Evolutionary conservation across 768 basidiomycete species (phyloP).

Genomic region (Mrakia gelida): DNA sequence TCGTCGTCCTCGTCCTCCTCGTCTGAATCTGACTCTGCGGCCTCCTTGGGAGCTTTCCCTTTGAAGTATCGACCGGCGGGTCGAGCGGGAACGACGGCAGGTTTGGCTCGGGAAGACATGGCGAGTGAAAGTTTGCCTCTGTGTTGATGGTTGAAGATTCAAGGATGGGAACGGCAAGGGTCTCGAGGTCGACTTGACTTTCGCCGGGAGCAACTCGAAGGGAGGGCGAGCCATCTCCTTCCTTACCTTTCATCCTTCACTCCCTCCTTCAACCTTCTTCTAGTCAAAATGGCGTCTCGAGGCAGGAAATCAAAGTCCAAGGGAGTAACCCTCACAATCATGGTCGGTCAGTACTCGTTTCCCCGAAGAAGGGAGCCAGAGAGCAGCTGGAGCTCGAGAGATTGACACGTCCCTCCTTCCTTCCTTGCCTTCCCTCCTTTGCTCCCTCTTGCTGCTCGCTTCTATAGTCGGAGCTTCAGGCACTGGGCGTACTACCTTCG

Average conservation of each 20-base stretch:
- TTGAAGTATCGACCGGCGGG: conserved; percentile 86
- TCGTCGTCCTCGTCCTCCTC: conserved; percentile 34
- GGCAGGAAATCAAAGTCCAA: conserved; percentile 16
- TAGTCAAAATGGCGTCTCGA: not conserved
- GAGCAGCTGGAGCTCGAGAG: not conserved
- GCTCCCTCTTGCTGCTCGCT: no score
- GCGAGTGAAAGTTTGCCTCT: not conserved
- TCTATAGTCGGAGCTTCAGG: conserved; percentile 18
- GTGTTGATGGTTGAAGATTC: not conserved
- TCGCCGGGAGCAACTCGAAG: not conserved
- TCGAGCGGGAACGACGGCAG: conserved; percentile 68
- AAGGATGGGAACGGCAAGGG: not conserved
- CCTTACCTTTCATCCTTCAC: not conserved
- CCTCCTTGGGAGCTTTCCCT: conserved; percentile 50
- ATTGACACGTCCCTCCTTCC: not conserved
- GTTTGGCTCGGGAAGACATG: conserved; percentile 20
- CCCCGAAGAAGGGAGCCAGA: no score
- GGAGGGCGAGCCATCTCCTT: no score
- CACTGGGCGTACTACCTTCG: conserved; percentile 28
- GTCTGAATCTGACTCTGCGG: conserved; percentile 21
- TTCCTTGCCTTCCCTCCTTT: conserved; percentile 1
- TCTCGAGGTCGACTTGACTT: not conserved
- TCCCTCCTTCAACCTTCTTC: not conserved
- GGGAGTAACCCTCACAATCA: conserved; percentile 16
- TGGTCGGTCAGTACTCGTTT: conserved; percentile 4